Conservation (phyloP, 495 filamentous ascomycete genomes). For the Aspergillus haitiensis region DNA sequence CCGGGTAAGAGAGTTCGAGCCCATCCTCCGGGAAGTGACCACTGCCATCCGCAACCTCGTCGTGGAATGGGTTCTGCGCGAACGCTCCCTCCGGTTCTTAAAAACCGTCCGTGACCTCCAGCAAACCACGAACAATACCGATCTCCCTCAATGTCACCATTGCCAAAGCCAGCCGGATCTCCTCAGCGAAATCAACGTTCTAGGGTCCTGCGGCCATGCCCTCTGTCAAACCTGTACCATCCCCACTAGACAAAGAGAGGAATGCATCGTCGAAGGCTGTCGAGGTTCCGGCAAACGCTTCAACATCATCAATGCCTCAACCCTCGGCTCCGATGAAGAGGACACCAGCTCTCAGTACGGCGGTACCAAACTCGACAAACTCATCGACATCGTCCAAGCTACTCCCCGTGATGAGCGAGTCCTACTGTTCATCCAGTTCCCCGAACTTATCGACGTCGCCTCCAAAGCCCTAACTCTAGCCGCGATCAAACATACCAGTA, state of each 20-base stretch:
- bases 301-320: conserved; percentile 38
- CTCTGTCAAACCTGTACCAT: conserved; percentile 44
- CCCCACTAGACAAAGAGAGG: conserved; percentile 17
- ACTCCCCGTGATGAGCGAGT: conserved; percentile 48
- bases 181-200: conserved; percentile 30
- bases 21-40: conserved; percentile 27
- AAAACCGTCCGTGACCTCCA: conserved; percentile 28
- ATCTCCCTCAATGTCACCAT: conserved; percentile 27
- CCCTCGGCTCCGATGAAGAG: conserved; percentile 33
- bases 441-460: conserved; percentile 40
- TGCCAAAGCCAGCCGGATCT: conserved; percentile 25
- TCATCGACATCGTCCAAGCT: conserved; percentile 45
- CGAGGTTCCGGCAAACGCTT: conserved; percentile 27
- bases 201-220: conserved; percentile 54
- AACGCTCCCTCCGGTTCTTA: conserved; percentile 36
- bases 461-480: conserved; percentile 32
- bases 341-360: conserved; percentile 30
- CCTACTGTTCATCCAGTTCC: conserved; percentile 55
- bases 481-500: conserved; percentile 35
- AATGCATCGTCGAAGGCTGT: conserved; percentile 37
- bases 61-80: conserved; percentile 32
- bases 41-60: conserved; percentile 28
- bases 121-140: conserved; percentile 20
- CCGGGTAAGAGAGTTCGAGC: conserved; percentile 19
- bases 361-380: conserved; percentile 49